phyloP scores from a whole-genome alignment of 495 filamentous ascomycete species.

The Podospora australis region DNA sequence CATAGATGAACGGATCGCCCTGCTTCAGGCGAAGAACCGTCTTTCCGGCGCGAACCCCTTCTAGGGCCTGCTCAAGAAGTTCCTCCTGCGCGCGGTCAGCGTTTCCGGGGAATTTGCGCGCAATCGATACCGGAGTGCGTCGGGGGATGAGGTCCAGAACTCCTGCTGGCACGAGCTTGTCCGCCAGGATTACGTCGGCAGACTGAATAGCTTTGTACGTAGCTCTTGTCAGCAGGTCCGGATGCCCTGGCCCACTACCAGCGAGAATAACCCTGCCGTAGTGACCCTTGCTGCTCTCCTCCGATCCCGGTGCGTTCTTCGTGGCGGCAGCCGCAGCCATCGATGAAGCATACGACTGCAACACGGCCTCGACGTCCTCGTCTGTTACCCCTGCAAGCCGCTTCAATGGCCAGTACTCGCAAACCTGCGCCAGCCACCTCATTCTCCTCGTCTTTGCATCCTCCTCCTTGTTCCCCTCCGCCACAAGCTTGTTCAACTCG shows the following conservation, averaged over 20 bases:
- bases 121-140: slow-evolving; percentile 82
- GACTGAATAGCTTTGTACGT: slow-evolving; percentile 77
- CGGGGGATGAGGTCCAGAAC: slow-evolving; percentile 87
- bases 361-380: slow-evolving; percentile 64
- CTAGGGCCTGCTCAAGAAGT: slow-evolving; percentile 72
- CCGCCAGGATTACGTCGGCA: slow-evolving; percentile 85
- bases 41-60: slow-evolving; percentile 62
- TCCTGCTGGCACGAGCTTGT: slow-evolving; percentile 88
- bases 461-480: slow-evolving; percentile 38
- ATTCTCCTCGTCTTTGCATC: slow-evolving; percentile 75
- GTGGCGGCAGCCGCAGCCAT: not conserved
- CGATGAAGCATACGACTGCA: slow-evolving; percentile 53
- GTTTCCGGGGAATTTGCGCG: slow-evolving; percentile 95
- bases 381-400: slow-evolving; percentile 74
- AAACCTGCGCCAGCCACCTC: slow-evolving; percentile 92
- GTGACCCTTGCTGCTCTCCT: not conserved
- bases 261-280: slow-evolving; percentile 75
- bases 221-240: slow-evolving; percentile 81
- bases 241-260: slow-evolving; percentile 89
- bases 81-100: slow-evolving; percentile 91
- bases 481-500: slow-evolving; percentile 75
- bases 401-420: slow-evolving; percentile 95
- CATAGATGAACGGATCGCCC: slow-evolving; percentile 94
- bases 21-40: slow-evolving; percentile 89
- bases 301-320: not conserved